Evolutionary conservation across 2,329 filamentous ascomycete genomes (phyloP), one percentile per base, ranked within the genome.

Genomic region (Fusarium chuoi): DNA sequence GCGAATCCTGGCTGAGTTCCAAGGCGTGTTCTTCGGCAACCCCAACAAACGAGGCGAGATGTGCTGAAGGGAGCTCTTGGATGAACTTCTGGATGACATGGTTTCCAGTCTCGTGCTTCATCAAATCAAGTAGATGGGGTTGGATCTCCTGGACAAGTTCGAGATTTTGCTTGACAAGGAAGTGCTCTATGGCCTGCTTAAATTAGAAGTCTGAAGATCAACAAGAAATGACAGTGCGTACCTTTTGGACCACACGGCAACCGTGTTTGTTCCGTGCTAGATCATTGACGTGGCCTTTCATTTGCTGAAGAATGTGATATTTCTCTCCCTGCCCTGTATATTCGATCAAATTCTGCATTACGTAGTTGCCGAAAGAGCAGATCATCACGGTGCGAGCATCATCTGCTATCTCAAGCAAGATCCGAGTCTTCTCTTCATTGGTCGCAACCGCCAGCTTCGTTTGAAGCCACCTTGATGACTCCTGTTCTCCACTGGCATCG

Each of bases 311-410:
- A 46, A 99, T 84, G 6, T 93, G 88, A 82, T 92, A 95, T 85
- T 99, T 99, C 84, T 99, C 96, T 1, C 92, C 89, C 82, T 98
- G 95, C 76, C 94, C 97, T 44, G 96, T 96, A 81, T 98, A 94
- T 81, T 98, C 96, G 71, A 98, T 98, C 80, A 98, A 92, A 81
- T 98, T 98, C 79, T 99, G 96, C 44, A 98, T 95, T 41, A 99
- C 96, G 79, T 98, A 99, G 82, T 99, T 99, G 61, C 96, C 96
- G 79, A 98, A 99, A 0, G 98, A 92, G 81, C 98, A 96, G 51
- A 92, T 96, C 94, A 98, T 98, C 54, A 99, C 85, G 79, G 96
- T 94, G 36, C 97, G 83, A 4, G 93, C 91, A 75, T 99, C 96
- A 2, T 91, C 89, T 76, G 93, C 89, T 51, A 99, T 94, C 82